Base-by-base conservation (phyloP, 192 early-diverging fungal genomes). In the Mortierella hygrophila region DNA sequence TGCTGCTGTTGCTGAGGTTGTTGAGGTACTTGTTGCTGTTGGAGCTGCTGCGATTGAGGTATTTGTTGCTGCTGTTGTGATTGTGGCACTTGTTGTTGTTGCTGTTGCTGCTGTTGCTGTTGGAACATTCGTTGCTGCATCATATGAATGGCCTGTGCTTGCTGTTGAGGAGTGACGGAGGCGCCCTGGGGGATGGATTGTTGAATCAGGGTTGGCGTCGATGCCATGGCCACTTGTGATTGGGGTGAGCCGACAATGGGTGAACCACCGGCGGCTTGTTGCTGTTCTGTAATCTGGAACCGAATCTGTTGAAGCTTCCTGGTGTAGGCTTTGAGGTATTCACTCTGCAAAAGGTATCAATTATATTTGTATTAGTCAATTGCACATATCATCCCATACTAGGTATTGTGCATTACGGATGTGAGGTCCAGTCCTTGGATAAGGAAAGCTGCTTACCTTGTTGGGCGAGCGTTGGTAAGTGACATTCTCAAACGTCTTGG, bases 401-500 rank as follows among this genome's bases (percentile, higher is more conserved):
- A 6, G 4, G 11, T 52, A 20, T 52, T 20, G 49, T 20, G 18
- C 49, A 4, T 16, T 0, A 52, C 3, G 49, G 18, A 52, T 52
- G 20, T 21, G 49, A 21, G 3, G 20, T 52, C 3, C 18, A 18
- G 49, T 21, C 49, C 20, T 52, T 52, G 1, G 18, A 52, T 52
- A 52, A 52, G 5, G 4, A 42, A 42, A 38, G 2, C 13, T 52
- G 26, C 13, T 15, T 70, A 79, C 82, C 74, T 85, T 70, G 77
- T 42, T 76, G 16, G 41, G 47, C 10, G 77, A 79, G n/a, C 82
- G 82, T 35, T 75, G 63, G 18, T 63, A 85, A 23, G 82, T 85
- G 68, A 85, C 77, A 76, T 85, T 79, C 69, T 85, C 82, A 68
- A 85, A 85, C 32, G 82, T 79, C 35, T 85, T 85, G 26, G 82